A percentile compares a stretch with the other conserved stretches of the same genome.
phyloP scores from a whole-genome alignment of 257 asterid genomes.

The Solanum tarijense region DNA sequence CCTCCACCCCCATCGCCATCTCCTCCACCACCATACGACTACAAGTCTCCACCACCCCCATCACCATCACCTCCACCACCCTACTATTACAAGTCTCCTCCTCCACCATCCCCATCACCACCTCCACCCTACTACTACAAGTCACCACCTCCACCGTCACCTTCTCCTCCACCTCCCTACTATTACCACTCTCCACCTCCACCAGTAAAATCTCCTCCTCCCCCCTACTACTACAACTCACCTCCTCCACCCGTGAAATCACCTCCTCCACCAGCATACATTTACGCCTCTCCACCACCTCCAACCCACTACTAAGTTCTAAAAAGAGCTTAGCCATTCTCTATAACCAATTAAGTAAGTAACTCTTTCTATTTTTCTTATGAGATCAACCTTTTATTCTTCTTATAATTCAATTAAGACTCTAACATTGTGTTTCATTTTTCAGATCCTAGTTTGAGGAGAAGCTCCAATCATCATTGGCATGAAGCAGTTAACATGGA shows the following conservation, averaged over 20 bases:
- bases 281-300: conserved; percentile 16
- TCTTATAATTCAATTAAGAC: not conserved
- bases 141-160: not conserved
- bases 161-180: not conserved
- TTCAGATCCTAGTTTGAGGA: not conserved
- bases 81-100: conserved; percentile 8
- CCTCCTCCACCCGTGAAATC: not conserved
- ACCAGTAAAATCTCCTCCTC: not conserved
- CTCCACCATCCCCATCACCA: not conserved
- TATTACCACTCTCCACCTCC: not conserved
- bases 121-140: not conserved
- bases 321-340: not conserved
- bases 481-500: not conserved
- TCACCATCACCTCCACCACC: not conserved
- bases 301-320: not conserved
- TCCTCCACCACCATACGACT: not conserved
- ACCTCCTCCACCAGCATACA: conserved; percentile 10
- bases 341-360: not conserved
- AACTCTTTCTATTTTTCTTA: not conserved
- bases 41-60: conserved; percentile 15
- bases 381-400: not conserved
- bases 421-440: not conserved
- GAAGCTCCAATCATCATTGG: not conserved
- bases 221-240: conserved; percentile 1
- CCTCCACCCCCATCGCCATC: conserved; percentile 9